phyloP scores from a whole-genome alignment of 202 grass and related monocot genomes.

The Cymbopogon flexuosus region DNA sequence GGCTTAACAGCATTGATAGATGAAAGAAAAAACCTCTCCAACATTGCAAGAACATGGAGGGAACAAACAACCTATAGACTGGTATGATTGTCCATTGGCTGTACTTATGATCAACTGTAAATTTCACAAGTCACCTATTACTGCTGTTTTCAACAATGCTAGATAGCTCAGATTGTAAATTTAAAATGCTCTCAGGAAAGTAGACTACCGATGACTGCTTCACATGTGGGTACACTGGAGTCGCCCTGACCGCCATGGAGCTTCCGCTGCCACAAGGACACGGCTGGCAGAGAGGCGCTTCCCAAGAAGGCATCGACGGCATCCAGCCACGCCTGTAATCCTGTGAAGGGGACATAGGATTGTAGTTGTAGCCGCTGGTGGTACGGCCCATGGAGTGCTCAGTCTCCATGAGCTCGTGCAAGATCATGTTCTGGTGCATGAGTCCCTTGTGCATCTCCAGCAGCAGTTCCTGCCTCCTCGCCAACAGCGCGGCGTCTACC shows the following conservation, averaged over 20 bases:
- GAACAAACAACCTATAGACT: neutral
- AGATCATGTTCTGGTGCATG: conserved; percentile 26
- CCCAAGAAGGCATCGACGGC: too few species aligned
- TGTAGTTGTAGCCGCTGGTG: neutral
- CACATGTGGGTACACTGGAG: too few species aligned
- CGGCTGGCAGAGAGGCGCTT: too few species aligned
- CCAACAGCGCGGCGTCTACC: too few species aligned
- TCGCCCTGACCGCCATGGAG: too few species aligned
- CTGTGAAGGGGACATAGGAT: too few species aligned
- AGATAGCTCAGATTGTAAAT: neutral
- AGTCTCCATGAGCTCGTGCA: conserved; percentile 26
- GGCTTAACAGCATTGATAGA: neutral
- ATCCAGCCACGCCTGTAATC: too few species aligned
- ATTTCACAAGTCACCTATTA: neutral
- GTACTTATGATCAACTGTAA: neutral
- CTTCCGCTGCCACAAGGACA: too few species aligned
- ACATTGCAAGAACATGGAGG: neutral
- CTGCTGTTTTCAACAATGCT: neutral
- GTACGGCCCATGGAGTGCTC: conserved; percentile 23
- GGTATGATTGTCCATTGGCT: neutral
- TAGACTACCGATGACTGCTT: too few species aligned
- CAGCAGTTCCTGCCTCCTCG: too few species aligned
- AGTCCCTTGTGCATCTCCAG: neutral
- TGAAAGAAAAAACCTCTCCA: neutral
- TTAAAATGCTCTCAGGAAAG: neutral